phyloP scores from a whole-genome alignment of 2,329 filamentous ascomycete genomes.

The Trichocomaceae sp. region DNA sequence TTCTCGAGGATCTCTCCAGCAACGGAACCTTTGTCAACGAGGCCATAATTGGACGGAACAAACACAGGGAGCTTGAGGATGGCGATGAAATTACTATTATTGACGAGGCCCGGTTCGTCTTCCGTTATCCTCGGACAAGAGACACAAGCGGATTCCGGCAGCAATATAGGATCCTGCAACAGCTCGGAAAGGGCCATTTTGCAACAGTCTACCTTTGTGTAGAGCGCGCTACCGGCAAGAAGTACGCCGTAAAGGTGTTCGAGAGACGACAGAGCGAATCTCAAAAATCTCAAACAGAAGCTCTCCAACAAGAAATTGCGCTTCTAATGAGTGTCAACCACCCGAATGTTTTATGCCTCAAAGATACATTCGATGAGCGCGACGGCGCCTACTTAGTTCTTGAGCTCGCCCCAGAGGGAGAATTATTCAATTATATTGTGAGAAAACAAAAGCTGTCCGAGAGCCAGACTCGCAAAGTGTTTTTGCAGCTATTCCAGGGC shows the following conservation, averaged over 20 bases:
- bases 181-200: conserved; percentile 91
- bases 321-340: conserved; percentile 97
- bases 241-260: conserved; percentile 92
- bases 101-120: conserved; percentile 79
- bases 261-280: conserved; percentile 76
- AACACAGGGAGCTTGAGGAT: conserved; percentile 79
- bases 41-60: conserved; percentile 81
- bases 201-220: conserved; percentile 88
- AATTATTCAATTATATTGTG: conserved; percentile 93
- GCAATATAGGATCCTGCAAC: conserved; percentile 76
- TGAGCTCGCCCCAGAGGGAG: conserved; percentile 84
- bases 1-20: conserved; percentile 87
- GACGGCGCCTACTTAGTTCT: conserved; percentile 87
- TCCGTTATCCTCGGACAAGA: conserved; percentile 74
- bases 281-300: conserved; percentile 75
- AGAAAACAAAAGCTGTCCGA: conserved; percentile 84
- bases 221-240: conserved; percentile 72
- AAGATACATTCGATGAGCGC: conserved; percentile 87
- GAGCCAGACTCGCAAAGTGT: conserved; percentile 75
- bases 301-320: conserved; percentile 89
- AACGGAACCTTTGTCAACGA: conserved; percentile 98
- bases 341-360: conserved; percentile 83
- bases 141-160: conserved; percentile 73
- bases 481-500: conserved; percentile 84
- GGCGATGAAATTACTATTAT: conserved; percentile 86